Percentiles rank a stretch among this genome's conserved stretches.
These are phyloP conservation scores for Radiomyces spectabilis DNA, from an alignment of 192 early-diverging fungal species.

Conservation along the genomic window DNA sequence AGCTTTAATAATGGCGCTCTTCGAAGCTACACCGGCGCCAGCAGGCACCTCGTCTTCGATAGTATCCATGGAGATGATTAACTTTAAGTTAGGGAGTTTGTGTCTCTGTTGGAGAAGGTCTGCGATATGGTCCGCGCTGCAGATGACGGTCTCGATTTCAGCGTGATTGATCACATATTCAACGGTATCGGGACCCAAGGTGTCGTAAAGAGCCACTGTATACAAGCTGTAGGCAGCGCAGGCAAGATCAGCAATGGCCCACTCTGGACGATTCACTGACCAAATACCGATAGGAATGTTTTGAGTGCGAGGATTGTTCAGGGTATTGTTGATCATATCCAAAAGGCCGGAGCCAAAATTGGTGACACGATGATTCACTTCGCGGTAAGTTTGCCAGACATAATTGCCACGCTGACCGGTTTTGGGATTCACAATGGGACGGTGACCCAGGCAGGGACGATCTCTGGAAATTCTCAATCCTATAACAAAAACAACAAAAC, in stretches of 20 bases:
- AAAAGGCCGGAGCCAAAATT: conserved; percentile 66
- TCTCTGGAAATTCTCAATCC: conserved; percentile 46
- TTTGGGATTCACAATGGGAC: conserved; percentile 44
- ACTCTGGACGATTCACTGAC: conserved; percentile 69
- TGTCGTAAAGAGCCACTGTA: conserved; percentile 83
- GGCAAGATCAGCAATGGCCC: conserved; percentile 64
- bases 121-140: conserved; percentile 46
- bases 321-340: conserved; percentile 43
- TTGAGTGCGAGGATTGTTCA: conserved; percentile 13
- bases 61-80: conserved; percentile 68
- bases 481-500: conserved; percentile 2
- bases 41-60: conserved; percentile 35
- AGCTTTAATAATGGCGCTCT: conserved; percentile 33
- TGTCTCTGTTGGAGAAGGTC: conserved; percentile 42
- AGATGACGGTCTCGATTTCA: conserved; percentile 64
- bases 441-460: conserved; percentile 57
- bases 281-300: conserved; percentile 56
- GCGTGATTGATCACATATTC: conserved; percentile 84
- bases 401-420: conserved; percentile 58
- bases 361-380: conserved; percentile 50
- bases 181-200: conserved; percentile 76
- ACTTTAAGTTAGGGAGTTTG: conserved; percentile 62
- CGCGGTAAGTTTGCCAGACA: conserved; percentile 64
- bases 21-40: conserved; percentile 11
- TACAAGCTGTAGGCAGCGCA: conserved; percentile 55